Percentiles rank a stretch among this genome's conserved stretches.
Conservation (phyloP, 345 rosid genomes). For the Salix dunnii region DNA sequence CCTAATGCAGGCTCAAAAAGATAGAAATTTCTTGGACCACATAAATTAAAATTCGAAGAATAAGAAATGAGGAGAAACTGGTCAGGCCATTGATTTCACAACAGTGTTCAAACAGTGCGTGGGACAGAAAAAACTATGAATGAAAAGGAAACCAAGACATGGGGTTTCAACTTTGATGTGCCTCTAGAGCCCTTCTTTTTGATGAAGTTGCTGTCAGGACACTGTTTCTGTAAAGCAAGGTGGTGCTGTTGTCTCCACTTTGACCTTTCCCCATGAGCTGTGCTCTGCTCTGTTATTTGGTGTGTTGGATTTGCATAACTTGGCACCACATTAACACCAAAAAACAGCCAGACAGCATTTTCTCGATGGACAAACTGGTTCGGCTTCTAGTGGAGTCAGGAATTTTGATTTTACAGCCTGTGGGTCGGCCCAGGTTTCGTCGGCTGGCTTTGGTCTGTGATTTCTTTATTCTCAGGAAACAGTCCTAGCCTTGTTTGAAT, state of each 20-base stretch:
- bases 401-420: slow-evolving; percentile 22
- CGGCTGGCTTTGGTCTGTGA: not conserved
- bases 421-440: not conserved
- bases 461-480: not conserved
- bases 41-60: too few relatives aligned
- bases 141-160: not conserved
- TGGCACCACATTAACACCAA: slow-evolving; percentile 11
- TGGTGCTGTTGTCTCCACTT: not conserved
- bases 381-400: slow-evolving; percentile 18
- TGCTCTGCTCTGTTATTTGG: not conserved
- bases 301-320: not conserved
- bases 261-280: not conserved
- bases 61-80: not conserved
- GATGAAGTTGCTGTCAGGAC: not conserved
- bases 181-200: not conserved
- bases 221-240: not conserved
- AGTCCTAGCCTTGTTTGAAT: not conserved
- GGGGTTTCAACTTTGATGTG: not conserved
- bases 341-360: slow-evolving; percentile 24
- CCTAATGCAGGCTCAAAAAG: too few relatives aligned
- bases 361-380: slow-evolving; percentile 32
- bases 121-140: too few relatives aligned
- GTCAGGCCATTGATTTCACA: not conserved
- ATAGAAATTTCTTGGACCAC: too few relatives aligned
- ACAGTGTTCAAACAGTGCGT: too few relatives aligned